Conservation (phyloP, 345 rosid genomes). For the Eutrema japonicum region DNA sequence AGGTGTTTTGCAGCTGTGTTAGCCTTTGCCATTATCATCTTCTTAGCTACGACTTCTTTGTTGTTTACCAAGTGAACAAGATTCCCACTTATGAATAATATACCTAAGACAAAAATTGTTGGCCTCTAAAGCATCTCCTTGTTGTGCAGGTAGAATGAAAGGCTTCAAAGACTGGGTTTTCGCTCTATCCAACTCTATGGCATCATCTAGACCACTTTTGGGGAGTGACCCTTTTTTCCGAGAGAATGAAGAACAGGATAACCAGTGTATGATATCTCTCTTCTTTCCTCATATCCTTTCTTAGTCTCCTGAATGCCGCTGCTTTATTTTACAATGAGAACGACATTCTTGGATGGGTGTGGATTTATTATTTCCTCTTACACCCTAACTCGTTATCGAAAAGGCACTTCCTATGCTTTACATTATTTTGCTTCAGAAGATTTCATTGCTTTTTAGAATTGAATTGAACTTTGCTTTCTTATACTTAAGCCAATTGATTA, state of each 20-base stretch:
- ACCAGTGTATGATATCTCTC: constrained; percentile 46
- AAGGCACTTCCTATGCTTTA: background rate
- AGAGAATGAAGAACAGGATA: constrained; percentile 47
- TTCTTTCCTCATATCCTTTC: background rate
- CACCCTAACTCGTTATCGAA: background rate
- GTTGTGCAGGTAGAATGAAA: constrained; percentile 57
- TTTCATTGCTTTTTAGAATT: background rate
- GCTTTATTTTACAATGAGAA: constrained; percentile 5
- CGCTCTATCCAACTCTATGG: constrained; percentile 60
- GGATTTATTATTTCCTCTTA: background rate
- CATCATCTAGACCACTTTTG: constrained; percentile 65
- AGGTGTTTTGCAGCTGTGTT: background rate
- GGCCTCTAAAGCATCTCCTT: background rate
- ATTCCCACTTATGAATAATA: background rate
- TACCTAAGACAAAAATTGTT: background rate
- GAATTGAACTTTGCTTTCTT: constrained; percentile 2
- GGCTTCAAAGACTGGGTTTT: constrained; percentile 81
- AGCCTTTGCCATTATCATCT: background rate
- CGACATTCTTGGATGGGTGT: background rate
- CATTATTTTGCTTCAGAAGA: background rate
- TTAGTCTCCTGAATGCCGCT: background rate
- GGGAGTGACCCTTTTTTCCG: constrained; percentile 52
- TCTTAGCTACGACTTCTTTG: background rate
- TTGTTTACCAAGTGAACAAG: background rate
- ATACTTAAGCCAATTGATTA: constrained; percentile 7